phyloP scores from a whole-genome alignment of 305 asterid species.

The Fraxinus nigra region DNA sequence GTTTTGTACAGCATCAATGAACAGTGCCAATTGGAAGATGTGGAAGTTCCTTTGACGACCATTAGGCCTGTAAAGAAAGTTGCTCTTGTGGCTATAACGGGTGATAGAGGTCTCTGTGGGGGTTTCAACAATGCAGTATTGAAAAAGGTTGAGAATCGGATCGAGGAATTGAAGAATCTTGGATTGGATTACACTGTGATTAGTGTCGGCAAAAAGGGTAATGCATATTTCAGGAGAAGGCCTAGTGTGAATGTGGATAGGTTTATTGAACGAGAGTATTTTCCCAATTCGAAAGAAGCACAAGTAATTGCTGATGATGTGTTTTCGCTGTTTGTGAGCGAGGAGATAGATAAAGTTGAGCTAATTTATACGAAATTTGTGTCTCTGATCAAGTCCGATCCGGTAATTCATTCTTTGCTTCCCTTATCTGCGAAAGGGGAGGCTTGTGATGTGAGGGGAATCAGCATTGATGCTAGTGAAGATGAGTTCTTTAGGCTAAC shows the following conservation, averaged over 20 bases:
- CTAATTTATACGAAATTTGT: slow-evolving; percentile 67
- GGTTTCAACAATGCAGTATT: slow-evolving; percentile 57
- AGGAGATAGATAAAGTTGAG: slow-evolving; percentile 83
- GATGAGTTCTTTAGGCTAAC: slow-evolving; percentile 69
- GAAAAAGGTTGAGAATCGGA: slow-evolving; percentile 52
- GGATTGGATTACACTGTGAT: slow-evolving; percentile 48
- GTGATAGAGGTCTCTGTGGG: slow-evolving; percentile 81
- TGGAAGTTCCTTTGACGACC: slow-evolving; percentile 56
- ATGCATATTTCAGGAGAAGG: slow-evolving; percentile 45
- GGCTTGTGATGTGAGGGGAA: slow-evolving; percentile 49
- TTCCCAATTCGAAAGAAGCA: slow-evolving; percentile 70
- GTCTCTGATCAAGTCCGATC: slow-evolving; percentile 63
- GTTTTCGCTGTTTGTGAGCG: slow-evolving; percentile 59
- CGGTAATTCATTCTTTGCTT: slow-evolving; percentile 59
- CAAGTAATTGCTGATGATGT: slow-evolving; percentile 79
- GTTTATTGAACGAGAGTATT: slow-evolving; percentile 48
- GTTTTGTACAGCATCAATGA: slow-evolving; percentile 52
- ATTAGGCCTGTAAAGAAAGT: slow-evolving; percentile 66
- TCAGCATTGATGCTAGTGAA: slow-evolving; percentile 43
- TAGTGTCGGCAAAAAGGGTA: slow-evolving; percentile 75
- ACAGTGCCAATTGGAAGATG: slow-evolving; percentile 61
- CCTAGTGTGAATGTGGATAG: slow-evolving; percentile 40
- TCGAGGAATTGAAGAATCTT: slow-evolving; percentile 46
- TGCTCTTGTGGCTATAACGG: slow-evolving; percentile 57
- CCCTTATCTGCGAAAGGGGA: slow-evolving; percentile 57